Evolutionary conservation across 495 filamentous ascomycete genomes (phyloP), one percentile per base, ranked within the genome.

Genomic region (Thermothielavioides terrestris): DNA sequence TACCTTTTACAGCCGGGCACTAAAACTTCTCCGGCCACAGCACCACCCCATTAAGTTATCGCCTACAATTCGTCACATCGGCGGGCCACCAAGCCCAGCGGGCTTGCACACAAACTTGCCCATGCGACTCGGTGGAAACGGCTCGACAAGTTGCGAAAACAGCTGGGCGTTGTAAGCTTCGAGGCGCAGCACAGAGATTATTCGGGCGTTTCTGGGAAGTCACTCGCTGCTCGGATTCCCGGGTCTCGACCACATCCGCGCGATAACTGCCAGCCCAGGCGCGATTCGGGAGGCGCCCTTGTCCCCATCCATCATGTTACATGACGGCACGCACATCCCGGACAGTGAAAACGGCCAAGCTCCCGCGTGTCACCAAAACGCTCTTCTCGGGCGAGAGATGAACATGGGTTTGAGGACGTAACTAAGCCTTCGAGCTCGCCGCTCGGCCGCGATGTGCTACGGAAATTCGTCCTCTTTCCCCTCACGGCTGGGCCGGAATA

Each of bases 1-100:
- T 64, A 61, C 61, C 63, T 66, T 59, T 60, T 52, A 61, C 63
- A 63, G 49, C 58, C 49, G 58, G 58, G 56, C 60, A 64, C 60
- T 66, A 64, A 66, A 63, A 63, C 55, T 61, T 63, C 58, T 62
- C 63, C 56, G 60, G 21, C 50, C 46, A 25, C 45, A 55, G 57
- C 41, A 42, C n/a, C n/a, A n/a, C n/a, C n/a, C n/a, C n/a, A n/a
- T n/a, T n/a, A n/a, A n/a, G n/a, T n/a, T n/a, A n/a, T n/a, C n/a
- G n/a, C n/a, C n/a, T n/a, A n/a, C n/a, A n/a, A n/a, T n/a, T n/a
- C n/a, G 51, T 42, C 58, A 58, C 59, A 51, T 54, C 17, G 40
- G 48, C 50, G 47, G 53, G 23, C 49, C 49, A 46, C 45, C 55
- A 28, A 51, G 46, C 42, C 55, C 55, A 55, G 50, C 53, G n/a